These are phyloP conservation scores for Kuraishia floccosa DNA, from an alignment of 805 yeast genomes.

Conservation along the genomic window DNA sequence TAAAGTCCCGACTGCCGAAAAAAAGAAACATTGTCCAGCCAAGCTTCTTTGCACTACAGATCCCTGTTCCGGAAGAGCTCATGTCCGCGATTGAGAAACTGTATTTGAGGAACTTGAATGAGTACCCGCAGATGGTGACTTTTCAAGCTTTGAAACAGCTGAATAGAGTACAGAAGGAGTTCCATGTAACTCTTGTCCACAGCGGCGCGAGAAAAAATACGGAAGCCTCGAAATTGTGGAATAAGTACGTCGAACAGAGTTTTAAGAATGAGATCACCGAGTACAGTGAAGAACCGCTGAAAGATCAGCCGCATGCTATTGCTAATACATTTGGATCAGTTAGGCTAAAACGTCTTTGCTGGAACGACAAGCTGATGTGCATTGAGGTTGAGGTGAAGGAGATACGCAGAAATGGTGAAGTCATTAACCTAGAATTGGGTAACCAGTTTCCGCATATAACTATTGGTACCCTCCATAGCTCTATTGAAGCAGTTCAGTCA, in stretches of 20 bases:
- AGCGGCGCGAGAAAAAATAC: slow-evolving; percentile 10
- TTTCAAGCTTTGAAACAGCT: slow-evolving; percentile 16
- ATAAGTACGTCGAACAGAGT: slow-evolving; percentile 5
- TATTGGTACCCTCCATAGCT: slow-evolving; percentile 34
- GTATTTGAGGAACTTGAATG: slow-evolving; percentile 4
- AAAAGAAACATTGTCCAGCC: slow-evolving; percentile 15
- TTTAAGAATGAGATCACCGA: slow-evolving; percentile 6
- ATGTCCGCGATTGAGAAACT: slow-evolving; percentile 8
- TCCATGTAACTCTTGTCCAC: slow-evolving; percentile 66
- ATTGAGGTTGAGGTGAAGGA: slow-evolving; percentile 29
- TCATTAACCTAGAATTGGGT: slow-evolving; percentile 14
- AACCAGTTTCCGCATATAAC: slow-evolving; percentile 61
- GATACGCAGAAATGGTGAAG: slow-evolving; percentile 5
- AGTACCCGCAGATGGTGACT: slow-evolving; percentile 2
- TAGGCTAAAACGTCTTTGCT: slow-evolving; percentile 29
- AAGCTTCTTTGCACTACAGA: slow-evolving; percentile 31
- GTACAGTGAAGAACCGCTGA: slow-evolving; percentile 2
- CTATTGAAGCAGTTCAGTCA: slow-evolving; percentile 1
- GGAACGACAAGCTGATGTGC: slow-evolving; percentile 43
- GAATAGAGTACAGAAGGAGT: slow-evolving; percentile 34
- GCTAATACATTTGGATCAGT: slow-evolving; percentile 22
- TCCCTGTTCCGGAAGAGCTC: slow-evolving; percentile 9
- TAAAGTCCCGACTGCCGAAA: slow-evolving; percentile 7
- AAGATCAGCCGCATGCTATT: not conserved
- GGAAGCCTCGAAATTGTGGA: slow-evolving; percentile 5